Base-by-base conservation (phyloP, 2,329 filamentous ascomycete species). In the Calonectria fujianensis region DNA sequence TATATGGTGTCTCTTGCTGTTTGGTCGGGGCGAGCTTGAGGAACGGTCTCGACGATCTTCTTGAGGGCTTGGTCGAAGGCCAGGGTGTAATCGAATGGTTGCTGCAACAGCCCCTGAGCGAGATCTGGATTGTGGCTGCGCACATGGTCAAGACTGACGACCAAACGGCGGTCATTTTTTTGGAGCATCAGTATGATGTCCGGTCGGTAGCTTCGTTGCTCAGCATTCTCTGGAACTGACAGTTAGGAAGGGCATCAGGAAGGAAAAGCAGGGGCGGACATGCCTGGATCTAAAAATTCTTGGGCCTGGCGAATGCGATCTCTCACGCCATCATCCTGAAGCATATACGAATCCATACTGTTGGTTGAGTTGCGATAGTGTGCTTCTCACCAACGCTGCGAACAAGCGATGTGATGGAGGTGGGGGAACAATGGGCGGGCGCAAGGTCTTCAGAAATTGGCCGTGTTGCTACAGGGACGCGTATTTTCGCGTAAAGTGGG, bases 241-340 rank as follows among this genome's bases (percentile, higher is more conserved):
- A 13, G 73, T 80, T 71, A 79, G 69, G 39, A 59, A 39, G 54
- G 6, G 52, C 35, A 41, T 35, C 11, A 69, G 37, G 9, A 48
- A 54, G 45, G 61, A 65, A 68, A n/a, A 24, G 18, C 35, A 35
- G 41, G 61, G 41, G 61, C 93, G 45, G 20, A 39, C 13, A 82
- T 91, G 98, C 96, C 93, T 75, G 96, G 96, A 88, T 98, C 96
- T 54, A 98, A 92, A 83, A 98, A 98, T 85, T 98, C 96, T 81
- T 94, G 91, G n/a, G 95, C 96, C 77, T 94, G 92, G 81, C 95
- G 94, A 84, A 98, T 92, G 82, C 96, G 95, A 87, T 97, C 93
- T 80, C 92, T 91, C 81, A 94, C 93, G 78, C 94, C 95, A 86
- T 97, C 95, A 89, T 98, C 96, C 85, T 94, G 92, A 81, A 97